A percentile compares a stretch with the other conserved stretches of the same genome.
phyloP scores from a whole-genome alignment of 768 basidiomycete species.

The Gymnopilus dilepis region DNA sequence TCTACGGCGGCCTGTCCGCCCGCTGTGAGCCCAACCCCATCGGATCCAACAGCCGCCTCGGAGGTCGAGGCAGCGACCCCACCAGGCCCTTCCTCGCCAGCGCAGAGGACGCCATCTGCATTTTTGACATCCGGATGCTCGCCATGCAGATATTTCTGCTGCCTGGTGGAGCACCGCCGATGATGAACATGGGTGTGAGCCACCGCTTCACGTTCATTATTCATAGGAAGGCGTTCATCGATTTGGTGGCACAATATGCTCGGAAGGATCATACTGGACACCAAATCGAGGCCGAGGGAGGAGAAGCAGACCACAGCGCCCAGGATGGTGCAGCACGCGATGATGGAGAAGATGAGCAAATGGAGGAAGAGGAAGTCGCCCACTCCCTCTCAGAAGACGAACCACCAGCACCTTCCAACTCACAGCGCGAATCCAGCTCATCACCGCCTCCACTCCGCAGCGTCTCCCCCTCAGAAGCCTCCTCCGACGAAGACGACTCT shows the following conservation, averaged over 20 bases:
- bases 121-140: too few relatives aligned
- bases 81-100: too few relatives aligned
- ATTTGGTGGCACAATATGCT: conserved; percentile 18
- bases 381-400: not conserved
- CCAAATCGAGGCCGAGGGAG: not conserved
- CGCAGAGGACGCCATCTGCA: too few relatives aligned
- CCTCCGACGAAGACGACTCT: not conserved
- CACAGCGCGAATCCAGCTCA: not conserved
- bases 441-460: not conserved
- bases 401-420: not conserved
- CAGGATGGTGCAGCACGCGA: not conserved
- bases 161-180: too few relatives aligned
- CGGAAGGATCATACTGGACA: not conserved
- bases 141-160: too few relatives aligned
- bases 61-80: too few relatives aligned
- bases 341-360: not conserved
- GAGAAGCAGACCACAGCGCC: too few relatives aligned
- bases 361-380: not conserved
- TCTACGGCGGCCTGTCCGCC: conserved; percentile 36
- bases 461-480: not conserved
- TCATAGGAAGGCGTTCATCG: conserved; percentile 31
- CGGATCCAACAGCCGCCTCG: too few relatives aligned
- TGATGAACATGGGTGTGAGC: too few relatives aligned
- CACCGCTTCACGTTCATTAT: conserved; percentile 35
- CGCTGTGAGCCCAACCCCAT: conserved; percentile 50